Evolutionary conservation across 2,329 filamentous ascomycete species (phyloP).

Genomic region (Tolypocladium paradoxum): DNA sequence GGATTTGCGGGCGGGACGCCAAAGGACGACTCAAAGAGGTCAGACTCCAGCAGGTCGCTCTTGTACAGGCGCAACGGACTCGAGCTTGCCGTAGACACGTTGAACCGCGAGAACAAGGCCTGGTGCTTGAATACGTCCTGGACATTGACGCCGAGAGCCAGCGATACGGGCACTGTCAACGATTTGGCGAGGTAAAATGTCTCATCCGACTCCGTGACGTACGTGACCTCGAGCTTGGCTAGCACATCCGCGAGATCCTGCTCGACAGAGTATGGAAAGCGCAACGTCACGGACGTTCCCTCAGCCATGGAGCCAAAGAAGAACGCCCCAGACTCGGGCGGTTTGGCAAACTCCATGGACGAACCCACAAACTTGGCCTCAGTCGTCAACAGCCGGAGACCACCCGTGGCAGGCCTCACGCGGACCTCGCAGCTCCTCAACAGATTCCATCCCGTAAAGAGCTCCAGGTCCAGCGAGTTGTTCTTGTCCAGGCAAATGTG

Average conservation of each 20-base stretch:
- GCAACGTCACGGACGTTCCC: slow-evolving; percentile 42
- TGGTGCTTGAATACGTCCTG: slow-evolving; percentile 88
- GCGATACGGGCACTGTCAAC: slow-evolving; percentile 59
- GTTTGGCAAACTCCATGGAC: slow-evolving; percentile 31
- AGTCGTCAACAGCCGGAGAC: slow-evolving; percentile 50
- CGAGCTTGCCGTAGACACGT: slow-evolving; percentile 67
- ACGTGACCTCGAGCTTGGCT: slow-evolving; percentile 65
- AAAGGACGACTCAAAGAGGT: slow-evolving; percentile 55
- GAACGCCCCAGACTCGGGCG: slow-evolving; percentile 43
- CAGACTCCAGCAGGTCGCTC: slow-evolving; percentile 60
- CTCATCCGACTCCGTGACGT: slow-evolving; percentile 54
- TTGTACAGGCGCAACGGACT: slow-evolving; percentile 65
- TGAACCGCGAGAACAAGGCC: slow-evolving; percentile 79
- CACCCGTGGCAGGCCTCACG: slow-evolving; percentile 54
- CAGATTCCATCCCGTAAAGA: slow-evolving; percentile 66
- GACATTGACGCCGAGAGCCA: slow-evolving; percentile 89
- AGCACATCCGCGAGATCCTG: slow-evolving; percentile 60
- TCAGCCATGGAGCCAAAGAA: slow-evolving; percentile 35
- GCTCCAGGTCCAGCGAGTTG: slow-evolving; percentile 63
- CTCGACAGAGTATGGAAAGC: slow-evolving; percentile 75
- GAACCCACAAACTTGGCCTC: slow-evolving; percentile 42
- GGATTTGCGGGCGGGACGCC: slow-evolving; percentile 39
- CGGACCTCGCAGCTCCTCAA: slow-evolving; percentile 48
- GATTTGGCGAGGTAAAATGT: slow-evolving; percentile 23
- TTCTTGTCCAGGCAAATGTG: slow-evolving; percentile 70